Evolutionary conservation across 441 rosid genomes (phyloP), one percentile per base, ranked within the genome.

Genomic region (Mallotus repandus): DNA sequence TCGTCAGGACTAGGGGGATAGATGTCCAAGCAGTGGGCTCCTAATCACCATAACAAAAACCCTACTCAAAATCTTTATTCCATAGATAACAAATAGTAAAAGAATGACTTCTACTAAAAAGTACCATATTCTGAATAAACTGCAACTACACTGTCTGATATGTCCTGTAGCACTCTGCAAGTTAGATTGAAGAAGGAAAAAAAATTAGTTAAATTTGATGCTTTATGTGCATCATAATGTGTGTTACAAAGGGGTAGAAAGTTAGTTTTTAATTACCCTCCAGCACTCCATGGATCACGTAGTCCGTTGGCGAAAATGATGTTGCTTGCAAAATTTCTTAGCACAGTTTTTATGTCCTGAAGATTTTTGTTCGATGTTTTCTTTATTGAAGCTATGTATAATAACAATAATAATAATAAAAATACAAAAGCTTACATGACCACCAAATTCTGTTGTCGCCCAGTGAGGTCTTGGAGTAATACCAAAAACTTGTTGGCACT

Each of bases 251-350:
- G 1, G 9, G 1, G 2, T 11, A 49, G 14, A 66, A 15, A 7
- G 10, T 21, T 67, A 22, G 15, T 15, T 25, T 52, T 50, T n/a
- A 11, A 4, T 54, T 67, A 50, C 70, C 70, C 70, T 67, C 70
- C 70, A 7, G 41, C 6, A 54, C 69, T 66, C 21, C 59, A 80
- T 8, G 83, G 85, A n/a, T 82, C 83, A 12, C 69, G 71, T 14
- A 82, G 71, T 68, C 85, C 82, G 63, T 82, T 79, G 14, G 85
- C 60, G 71, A 77, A 82, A 25, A 82, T 79, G 58, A 82, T 82
- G 77, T 82, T 80, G 78, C 76, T 82, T 19, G 75, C 81, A 49
- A 82, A 82, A 14, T 65, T 80, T 38, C 61, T 52, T 2, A 79
- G 78, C 0, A 77, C 79, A 25, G 73, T 49, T 69, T 80, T 73